phyloP scores from a whole-genome alignment of 1,284 basidiomycete genomes.

The Cutaneotrichosporon sp. region DNA sequence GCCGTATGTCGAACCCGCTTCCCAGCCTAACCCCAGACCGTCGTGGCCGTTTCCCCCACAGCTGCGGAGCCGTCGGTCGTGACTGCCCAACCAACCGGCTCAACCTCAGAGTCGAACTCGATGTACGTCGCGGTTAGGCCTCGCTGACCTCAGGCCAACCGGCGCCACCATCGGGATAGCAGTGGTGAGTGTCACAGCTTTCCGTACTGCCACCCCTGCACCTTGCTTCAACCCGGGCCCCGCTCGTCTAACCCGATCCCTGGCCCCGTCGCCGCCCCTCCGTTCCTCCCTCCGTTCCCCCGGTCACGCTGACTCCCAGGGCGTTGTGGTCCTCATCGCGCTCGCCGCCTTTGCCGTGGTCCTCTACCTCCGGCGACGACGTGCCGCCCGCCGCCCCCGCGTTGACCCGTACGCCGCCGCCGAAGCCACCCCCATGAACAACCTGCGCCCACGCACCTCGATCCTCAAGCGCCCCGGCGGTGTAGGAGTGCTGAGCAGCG shows the following conservation, averaged over 20 bases:
- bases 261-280: not conserved
- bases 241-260: not conserved
- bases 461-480: conserved; percentile 9
- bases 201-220: too few relatives aligned
- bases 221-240: not conserved
- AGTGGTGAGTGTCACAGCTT: not conserved
- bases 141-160: not conserved
- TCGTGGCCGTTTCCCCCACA: not conserved
- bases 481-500: not conserved
- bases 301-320: not conserved
- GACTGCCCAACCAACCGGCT: not conserved
- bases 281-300: not conserved
- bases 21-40: not conserved
- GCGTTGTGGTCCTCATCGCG: not conserved
- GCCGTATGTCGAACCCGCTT: not conserved
- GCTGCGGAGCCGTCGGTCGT: too few relatives aligned
- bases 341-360: not conserved
- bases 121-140: not conserved
- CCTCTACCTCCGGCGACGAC: not conserved
- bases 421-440: not conserved
- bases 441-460: not conserved
- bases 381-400: not conserved
- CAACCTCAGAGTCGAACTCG: not conserved
- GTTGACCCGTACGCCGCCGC: conserved; percentile 2
- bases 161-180: not conserved